phyloP scores from a whole-genome alignment of 2,329 filamentous ascomycete genomes.

The Colletotrichum salicis region DNA sequence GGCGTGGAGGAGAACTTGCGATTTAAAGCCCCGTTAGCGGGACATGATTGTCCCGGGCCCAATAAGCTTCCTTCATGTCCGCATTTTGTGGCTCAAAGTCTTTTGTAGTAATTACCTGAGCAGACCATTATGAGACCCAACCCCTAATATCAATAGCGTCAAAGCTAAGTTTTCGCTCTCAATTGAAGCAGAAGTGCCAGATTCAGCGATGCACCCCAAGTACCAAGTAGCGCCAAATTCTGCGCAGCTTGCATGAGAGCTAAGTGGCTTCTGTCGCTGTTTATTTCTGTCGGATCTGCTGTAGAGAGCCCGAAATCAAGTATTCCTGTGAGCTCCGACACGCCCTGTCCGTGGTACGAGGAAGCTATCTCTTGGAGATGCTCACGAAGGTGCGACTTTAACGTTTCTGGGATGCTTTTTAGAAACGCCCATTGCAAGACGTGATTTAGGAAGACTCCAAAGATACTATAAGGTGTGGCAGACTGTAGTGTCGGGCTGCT shows the following conservation, averaged over 20 bases:
- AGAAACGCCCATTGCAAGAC: constrained; percentile 9
- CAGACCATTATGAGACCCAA: too few relatives aligned
- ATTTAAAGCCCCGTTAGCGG: too few relatives aligned
- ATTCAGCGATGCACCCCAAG: constrained; percentile 16
- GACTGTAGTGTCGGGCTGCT: background rate
- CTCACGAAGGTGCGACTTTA: background rate
- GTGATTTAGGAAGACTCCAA: constrained; percentile 7
- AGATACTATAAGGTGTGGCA: constrained; percentile 7
- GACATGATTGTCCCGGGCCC: too few relatives aligned
- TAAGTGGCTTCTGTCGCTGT: background rate
- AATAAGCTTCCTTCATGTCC: too few relatives aligned
- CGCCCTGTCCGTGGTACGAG: background rate
- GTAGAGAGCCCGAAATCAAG: background rate
- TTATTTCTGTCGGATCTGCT: too few relatives aligned
- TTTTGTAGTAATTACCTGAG: too few relatives aligned
- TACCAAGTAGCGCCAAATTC: constrained; percentile 7
- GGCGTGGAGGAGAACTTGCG: too few relatives aligned
- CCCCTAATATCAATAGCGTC: background rate
- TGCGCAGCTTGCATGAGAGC: constrained; percentile 9
- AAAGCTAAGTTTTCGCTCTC: background rate
- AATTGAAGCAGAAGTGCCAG: constrained; percentile 5
- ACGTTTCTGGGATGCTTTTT: background rate
- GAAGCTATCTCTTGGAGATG: background rate
- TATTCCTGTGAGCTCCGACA: background rate
- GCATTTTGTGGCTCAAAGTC: too few relatives aligned